Base-by-base conservation (phyloP, 1,284 basidiomycete species). In the Trichosporon sp. region DNA sequence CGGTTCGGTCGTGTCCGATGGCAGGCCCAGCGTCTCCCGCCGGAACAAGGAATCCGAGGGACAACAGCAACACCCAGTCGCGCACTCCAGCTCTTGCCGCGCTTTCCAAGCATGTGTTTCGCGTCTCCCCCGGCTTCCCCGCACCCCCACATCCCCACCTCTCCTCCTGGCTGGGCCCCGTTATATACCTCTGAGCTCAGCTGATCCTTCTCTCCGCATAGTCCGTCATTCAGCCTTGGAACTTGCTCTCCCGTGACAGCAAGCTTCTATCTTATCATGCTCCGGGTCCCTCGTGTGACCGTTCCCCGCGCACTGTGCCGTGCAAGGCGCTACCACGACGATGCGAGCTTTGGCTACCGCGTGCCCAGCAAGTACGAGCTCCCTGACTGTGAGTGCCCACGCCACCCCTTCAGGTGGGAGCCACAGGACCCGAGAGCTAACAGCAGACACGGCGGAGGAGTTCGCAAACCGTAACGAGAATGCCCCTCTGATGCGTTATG, bases 401-500 rank as follows among this genome's bases (percentile, higher is more conserved):
- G 9, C 56, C 38, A 56, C 21, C 8, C 18, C 35, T 2, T 3
- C 6, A 3, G 2, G 9, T n/a, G 31, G 56, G 25, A 11, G 4
- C 23, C 21, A 2, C 6, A 42, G 38, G 47, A 51, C 21, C 5
- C 21, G 8, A 25, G 21, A 56, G 9, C 44, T 56, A 15, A 65
- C 65, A 29, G 38, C 74, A 93, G 92, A 94, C 78, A 92, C 90
- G 0, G 79, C 86, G 1, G 85, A 86, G 0, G 92, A 95, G 78
- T 85, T 96, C 2, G 82, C 86, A 63, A 95, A 95, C 64, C 65
- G 93, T 21, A 86, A 86, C 15, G 79, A 81, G 9, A 93, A 95
- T 76, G 92, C 93, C 0, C 85, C 91, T 1, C 83, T 96, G 13
- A 83, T 95, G 38, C 90, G 93, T 51, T 95, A 94, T 77, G 92